A percentile compares a stretch with the other conserved stretches of the same genome.
Conservation (phyloP, 352 stramenopile genomes). For the Phytophthora meadii region DNA sequence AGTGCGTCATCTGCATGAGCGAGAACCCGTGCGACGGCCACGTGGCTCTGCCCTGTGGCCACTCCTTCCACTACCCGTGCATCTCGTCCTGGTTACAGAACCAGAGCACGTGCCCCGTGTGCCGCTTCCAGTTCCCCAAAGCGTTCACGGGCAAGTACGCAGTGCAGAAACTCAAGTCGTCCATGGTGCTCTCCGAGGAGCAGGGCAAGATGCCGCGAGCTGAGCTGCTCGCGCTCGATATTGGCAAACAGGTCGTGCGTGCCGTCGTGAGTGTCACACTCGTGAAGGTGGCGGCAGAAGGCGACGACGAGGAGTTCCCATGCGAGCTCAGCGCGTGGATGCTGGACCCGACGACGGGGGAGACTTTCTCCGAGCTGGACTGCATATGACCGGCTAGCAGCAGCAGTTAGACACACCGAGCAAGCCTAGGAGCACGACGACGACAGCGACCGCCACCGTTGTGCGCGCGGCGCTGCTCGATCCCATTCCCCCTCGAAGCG, state of each 20-base stretch:
- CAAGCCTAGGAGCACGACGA: conserved; percentile 31
- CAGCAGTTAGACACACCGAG: conserved; percentile 31
- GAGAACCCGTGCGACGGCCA: conserved; percentile 59
- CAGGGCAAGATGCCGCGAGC: conserved; percentile 48
- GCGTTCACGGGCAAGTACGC: conserved; percentile 75
- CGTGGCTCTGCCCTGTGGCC: conserved; percentile 88
- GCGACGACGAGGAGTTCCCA: conserved; percentile 59
- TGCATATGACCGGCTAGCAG: conserved; percentile 38
- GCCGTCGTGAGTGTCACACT: conserved; percentile 71
- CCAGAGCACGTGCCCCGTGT: conserved; percentile 94
- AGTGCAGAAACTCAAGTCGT: conserved; percentile 70
- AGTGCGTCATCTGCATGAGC: conserved; percentile 93
- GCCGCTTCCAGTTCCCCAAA: conserved; percentile 90
- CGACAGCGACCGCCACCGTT: conserved; percentile 1
- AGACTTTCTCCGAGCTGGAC: conserved; percentile 52
- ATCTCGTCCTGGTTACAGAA: conserved; percentile 92
- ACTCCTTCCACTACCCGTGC: conserved; percentile 94
- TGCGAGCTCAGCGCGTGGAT: conserved; percentile 69
- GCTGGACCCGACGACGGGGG: conserved; percentile 43
- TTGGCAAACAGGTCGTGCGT: conserved; percentile 62
- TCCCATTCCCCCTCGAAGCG: conserved; percentile 18
- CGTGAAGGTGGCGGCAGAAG: conserved; percentile 54
- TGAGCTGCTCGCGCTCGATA: conserved; percentile 49
- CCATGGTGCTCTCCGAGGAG: conserved; percentile 59
- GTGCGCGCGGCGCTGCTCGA: conserved; percentile 2